phyloP scores from a whole-genome alignment of 805 yeast species.

The Candida vartiovaarae region DNA sequence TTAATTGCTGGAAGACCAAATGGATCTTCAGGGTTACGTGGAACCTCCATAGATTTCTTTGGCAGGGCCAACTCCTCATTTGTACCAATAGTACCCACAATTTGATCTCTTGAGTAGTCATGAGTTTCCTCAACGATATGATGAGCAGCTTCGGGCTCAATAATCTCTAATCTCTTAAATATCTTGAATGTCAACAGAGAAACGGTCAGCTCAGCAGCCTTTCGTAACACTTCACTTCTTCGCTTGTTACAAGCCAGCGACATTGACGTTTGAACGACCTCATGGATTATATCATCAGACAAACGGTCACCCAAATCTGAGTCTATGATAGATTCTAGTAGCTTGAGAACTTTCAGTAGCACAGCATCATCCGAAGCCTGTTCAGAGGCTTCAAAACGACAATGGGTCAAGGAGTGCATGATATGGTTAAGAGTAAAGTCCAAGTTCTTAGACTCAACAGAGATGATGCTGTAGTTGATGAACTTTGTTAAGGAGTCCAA shows the following conservation, averaged over 20 bases:
- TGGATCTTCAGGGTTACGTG: conserved; percentile 29
- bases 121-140: conserved; percentile 39
- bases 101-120: conserved; percentile 37
- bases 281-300: conserved; percentile 77
- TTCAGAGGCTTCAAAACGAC: conserved; percentile 93
- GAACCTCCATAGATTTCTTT: conserved; percentile 20
- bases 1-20: conserved; percentile 72
- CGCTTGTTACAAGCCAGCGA: conserved; percentile 89
- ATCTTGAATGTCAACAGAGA: conserved; percentile 60
- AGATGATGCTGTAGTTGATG: conserved; percentile 62
- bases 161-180: conserved; percentile 50
- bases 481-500: conserved; percentile 70
- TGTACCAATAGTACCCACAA: conserved; percentile 44
- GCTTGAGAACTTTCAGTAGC: conserved; percentile 68
- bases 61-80: conserved; percentile 39
- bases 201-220: conserved; percentile 83
- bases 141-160: conserved; percentile 39
- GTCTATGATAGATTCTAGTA: conserved; percentile 60
- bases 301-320: conserved; percentile 61
- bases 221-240: conserved; percentile 81
- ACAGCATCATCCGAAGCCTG: conserved; percentile 90
- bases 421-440: conserved; percentile 56
- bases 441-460: conserved; percentile 45
- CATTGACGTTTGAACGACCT: conserved; percentile 85
- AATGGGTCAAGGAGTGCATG: conserved; percentile 69